A percentile compares a stretch with the other conserved stretches of the same genome.
Conservation (phyloP, 768 basidiomycete genomes). For the Suillus variegatus region DNA sequence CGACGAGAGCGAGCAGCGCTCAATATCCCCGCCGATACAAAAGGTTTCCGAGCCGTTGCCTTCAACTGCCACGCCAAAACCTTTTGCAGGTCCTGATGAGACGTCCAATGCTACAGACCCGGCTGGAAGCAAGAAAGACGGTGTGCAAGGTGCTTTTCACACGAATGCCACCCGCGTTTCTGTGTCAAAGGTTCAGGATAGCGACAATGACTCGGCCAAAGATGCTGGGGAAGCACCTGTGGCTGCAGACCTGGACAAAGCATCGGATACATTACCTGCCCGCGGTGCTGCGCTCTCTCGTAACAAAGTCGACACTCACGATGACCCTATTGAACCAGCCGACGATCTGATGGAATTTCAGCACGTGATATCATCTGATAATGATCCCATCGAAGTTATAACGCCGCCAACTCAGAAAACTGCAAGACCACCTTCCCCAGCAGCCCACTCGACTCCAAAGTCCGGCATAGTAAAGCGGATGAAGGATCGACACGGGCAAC, state of each 20-base stretch:
- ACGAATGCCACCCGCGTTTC: not conserved
- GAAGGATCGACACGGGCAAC: constrained; percentile 35
- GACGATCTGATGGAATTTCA: constrained; percentile 34
- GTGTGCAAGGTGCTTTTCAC: not conserved
- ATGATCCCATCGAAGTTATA: constrained; percentile 34
- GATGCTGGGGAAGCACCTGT: not conserved
- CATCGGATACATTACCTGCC: not conserved
- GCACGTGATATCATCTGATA: constrained; percentile 11
- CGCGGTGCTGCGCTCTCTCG: not conserved
- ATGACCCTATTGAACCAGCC: constrained; percentile 47
- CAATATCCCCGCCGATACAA: not conserved
- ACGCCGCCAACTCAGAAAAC: constrained; percentile 9
- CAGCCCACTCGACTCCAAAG: constrained; percentile 24
- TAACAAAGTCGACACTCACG: not conserved
- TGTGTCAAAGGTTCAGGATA: not conserved
- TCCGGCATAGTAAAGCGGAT: constrained; percentile 41
- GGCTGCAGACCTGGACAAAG: not conserved
- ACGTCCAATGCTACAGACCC: not conserved
- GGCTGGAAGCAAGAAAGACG: not conserved
- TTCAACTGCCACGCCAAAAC: not conserved
- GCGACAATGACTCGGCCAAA: not conserved
- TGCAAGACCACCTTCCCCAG: constrained; percentile 4
- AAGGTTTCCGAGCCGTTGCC: not conserved
- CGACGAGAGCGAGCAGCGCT: not conserved
- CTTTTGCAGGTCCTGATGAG: not conserved